Evolutionary conservation across 2,329 filamentous ascomycete genomes (phyloP).

Genomic region (Zymoseptoria tritici): DNA sequence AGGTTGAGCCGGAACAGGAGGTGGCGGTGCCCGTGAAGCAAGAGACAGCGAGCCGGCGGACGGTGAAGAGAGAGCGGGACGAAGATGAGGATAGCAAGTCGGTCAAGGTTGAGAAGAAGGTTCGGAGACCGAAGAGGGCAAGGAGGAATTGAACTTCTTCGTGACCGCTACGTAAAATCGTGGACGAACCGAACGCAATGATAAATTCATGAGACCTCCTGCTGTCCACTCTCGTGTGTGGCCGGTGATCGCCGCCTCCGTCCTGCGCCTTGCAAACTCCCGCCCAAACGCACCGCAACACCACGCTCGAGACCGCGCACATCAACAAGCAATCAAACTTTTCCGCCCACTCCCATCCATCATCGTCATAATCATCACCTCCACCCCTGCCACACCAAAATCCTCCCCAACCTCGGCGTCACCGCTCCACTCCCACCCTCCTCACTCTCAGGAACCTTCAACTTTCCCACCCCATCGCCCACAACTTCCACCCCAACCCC

Average conservation of each 20-base stretch:
- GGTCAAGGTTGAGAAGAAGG: conserved; percentile 34
- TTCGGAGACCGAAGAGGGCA: conserved; percentile 32
- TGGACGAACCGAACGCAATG: neutral
- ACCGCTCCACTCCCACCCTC: conserved; percentile 4
- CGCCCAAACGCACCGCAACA: neutral
- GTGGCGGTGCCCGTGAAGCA: conserved; percentile 30
- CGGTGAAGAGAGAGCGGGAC: conserved; percentile 36
- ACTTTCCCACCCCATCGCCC: conserved; percentile 1
- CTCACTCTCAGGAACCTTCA: conserved; percentile 6
- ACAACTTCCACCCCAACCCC: neutral
- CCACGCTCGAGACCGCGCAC: neutral
- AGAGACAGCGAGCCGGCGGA: conserved; percentile 30
- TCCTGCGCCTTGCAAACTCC: no score
- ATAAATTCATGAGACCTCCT: neutral
- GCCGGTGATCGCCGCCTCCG: no score
- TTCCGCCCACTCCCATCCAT: neutral
- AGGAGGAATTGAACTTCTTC: conserved; percentile 18
- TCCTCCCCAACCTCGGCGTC: conserved; percentile 19
- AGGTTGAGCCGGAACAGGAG: conserved; percentile 12
- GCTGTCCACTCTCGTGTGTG: neutral
- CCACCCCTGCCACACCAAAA: conserved; percentile 15
- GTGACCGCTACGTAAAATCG: neutral
- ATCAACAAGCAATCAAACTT: neutral
- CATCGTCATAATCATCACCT: neutral
- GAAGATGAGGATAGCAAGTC: conserved; percentile 32